These are phyloP conservation scores for Hygrophorus russula DNA, from an alignment of 768 basidiomycete genomes.

Conservation along the genomic window DNA sequence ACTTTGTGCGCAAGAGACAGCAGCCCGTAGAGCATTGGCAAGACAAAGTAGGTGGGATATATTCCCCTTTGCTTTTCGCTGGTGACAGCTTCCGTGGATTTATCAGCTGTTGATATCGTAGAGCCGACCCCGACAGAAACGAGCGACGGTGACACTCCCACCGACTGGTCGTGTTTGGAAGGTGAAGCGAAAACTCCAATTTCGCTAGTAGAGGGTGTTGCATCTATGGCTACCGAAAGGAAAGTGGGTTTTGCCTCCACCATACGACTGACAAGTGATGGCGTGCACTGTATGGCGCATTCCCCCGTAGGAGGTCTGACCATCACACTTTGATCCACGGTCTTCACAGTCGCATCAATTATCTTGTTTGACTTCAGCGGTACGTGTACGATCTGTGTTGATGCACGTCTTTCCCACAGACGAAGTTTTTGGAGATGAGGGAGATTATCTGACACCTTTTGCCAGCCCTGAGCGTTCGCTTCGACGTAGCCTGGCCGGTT, in stretches of 20 bases:
- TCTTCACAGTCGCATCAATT: slow-evolving; percentile 30
- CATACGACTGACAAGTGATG: slow-evolving; percentile 19
- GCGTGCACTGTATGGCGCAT: slow-evolving; percentile 24
- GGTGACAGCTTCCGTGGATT: slow-evolving; percentile 21
- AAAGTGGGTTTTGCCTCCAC: slow-evolving; percentile 24
- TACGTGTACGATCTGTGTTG: slow-evolving; percentile 9
- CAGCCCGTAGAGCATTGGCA: slow-evolving; percentile 30
- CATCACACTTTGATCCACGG: slow-evolving; percentile 20
- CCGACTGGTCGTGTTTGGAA: slow-evolving; percentile 24
- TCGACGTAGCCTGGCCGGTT: slow-evolving; percentile 63
- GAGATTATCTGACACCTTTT: slow-evolving; percentile 53
- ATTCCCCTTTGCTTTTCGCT: slow-evolving; percentile 8
- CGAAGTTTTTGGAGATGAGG: slow-evolving; percentile 67
- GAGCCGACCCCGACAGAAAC: slow-evolving; percentile 37
- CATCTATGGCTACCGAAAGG: slow-evolving; percentile 19
- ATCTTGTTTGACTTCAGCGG: slow-evolving; percentile 32
- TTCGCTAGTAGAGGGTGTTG: slow-evolving; percentile 13
- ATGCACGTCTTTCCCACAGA: slow-evolving; percentile 37
- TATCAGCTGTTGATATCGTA: slow-evolving; percentile 17
- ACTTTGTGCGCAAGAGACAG: slow-evolving; percentile 37
- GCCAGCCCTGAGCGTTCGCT: slow-evolving; percentile 57
- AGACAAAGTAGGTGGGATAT: slow-evolving; percentile 19
- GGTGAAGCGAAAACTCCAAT: slow-evolving; percentile 12
- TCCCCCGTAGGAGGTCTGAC: slow-evolving; percentile 20
- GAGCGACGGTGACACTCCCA: slow-evolving; percentile 45